Evolutionary conservation across 331 rosid species (phyloP), one percentile per base, ranked within the genome.

Genomic region (Malus hybrid): DNA sequence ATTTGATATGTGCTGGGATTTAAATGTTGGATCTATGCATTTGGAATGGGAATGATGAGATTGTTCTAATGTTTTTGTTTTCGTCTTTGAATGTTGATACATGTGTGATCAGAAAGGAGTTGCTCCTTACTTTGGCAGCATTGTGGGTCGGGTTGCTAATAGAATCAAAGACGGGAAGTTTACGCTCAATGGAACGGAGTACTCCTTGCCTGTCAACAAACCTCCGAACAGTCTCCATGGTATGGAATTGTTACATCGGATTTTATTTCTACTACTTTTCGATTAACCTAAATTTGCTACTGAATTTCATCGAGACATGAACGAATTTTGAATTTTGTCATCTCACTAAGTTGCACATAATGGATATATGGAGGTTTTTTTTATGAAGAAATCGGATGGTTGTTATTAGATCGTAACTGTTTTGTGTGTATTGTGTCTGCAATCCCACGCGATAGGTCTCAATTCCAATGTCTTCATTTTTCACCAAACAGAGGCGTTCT

Each of bases 191-290:
- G 96, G 91, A 28, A 79, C 79, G 73, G 81, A 88, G 68, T 83
- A 90, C 82, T 80, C 91, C 70, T 77, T 94, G 83, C 92, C 99
- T 59, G 22, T 94, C 82, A 94, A 94, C 89, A 87, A 12, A 9
- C 91, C 96, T 55, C 99, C 99, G 64, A 92, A 92, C 84, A 90
- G 93, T 89, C 96, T 92, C 65, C 99, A 95, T 82, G 99, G 99
- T 95, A 86, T 71, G 87, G 72, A 74, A 62, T 62, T 42, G 60
- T 12, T 55, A 50, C 18, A 79, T 55, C 52, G 13, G 55, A 50
- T 42, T 42, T 3, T 39, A 4, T 19, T 3, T 33, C 19, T 19
- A 33, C 67, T 13, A 5, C 65, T 32, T 57, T 59, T 55, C 16
- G 27, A 34, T 36, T 57, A 22, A 27, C 44, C 56, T 33, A 34